Evolutionary conservation across 2,329 filamentous ascomycete genomes (phyloP), one percentile per base, ranked within the genome.

Genomic region (Aspergillus tubingensis): DNA sequence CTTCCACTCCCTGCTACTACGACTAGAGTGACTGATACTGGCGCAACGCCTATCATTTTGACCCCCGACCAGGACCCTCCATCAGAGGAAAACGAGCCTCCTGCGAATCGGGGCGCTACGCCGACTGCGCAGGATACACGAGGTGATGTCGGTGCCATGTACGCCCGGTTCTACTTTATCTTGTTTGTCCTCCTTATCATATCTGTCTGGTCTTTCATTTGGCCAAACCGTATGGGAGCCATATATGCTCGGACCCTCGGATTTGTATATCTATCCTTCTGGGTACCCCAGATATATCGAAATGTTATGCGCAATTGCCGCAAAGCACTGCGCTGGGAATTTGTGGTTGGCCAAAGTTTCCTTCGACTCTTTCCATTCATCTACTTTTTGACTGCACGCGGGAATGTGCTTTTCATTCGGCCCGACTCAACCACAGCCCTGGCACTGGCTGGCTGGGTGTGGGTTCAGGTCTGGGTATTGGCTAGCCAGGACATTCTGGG

Each of bases 231-330:
- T 1, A 71, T 84, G 2, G 82, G 83, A 23, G 79, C 80, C 2
- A 72, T 82, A 44, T 89, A 87, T 73, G 82, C 82, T 63, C 82
- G 93, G 72, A 65, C 82, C 2, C 79, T 96, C 21, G 83, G 86
- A 2, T 86, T 94, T 68, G 66, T 85, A 56, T 97, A 97, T 73
- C 85, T 97, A 48, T 96, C 93, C 19, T 88, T 97, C 72, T 98
- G 94, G 94, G 73, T 88, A 0, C 94, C 95, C 0, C 95, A 99
- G 74, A 96, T 98, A 67, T 86, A 90, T 72, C 91, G 95, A 63
- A 99, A 99, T 74, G 83, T 90, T 56, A 87, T 91, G 76, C 91
- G 94, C 57, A 97, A 97, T 77, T 96, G 92, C 75, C 91, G 93
- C 43, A 91, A 91, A 69, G 93, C 94, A 0, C 82, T 98, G n/a